Percentiles rank a stretch among this genome's conserved stretches.
These are phyloP conservation scores for Hymenoscyphus fructigenus DNA, from an alignment of 2,329 filamentous ascomycete species.

Conservation along the genomic window DNA sequence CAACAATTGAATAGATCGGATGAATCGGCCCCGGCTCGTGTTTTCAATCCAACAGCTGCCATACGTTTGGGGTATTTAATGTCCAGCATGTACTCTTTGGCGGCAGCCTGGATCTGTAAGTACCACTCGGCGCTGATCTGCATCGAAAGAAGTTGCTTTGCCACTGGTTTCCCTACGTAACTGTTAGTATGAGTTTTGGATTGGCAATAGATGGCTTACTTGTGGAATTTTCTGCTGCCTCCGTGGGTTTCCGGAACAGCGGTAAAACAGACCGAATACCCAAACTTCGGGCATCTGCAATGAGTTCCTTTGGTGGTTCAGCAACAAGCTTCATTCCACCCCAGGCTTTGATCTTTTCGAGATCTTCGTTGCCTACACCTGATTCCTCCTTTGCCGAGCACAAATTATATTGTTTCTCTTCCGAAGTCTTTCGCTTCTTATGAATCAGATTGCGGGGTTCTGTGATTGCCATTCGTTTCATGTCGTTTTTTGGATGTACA, in stretches of 20 bases:
- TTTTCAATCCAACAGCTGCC: conserved; percentile 30
- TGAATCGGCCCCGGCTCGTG: conserved; percentile 29
- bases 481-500: background rate
- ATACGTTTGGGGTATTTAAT: conserved; percentile 32
- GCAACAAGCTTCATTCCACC: background rate
- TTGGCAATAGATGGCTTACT: conserved; percentile 21
- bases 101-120: conserved; percentile 33
- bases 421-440: background rate
- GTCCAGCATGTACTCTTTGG: conserved; percentile 38
- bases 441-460: background rate
- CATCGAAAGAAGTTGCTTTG: conserved; percentile 32
- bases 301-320: background rate
- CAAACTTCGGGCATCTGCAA: conserved; percentile 24
- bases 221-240: conserved; percentile 32
- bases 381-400: background rate
- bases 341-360: background rate
- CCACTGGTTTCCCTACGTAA: conserved; percentile 32
- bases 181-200: background rate
- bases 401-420: background rate
- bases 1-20: conserved; percentile 33
- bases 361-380: background rate
- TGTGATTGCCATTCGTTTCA: background rate
- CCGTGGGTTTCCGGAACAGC: conserved; percentile 32
- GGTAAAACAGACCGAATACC: conserved; percentile 33
- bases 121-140: conserved; percentile 33